These are phyloP conservation scores for Auricularia cornea DNA, from an alignment of 768 basidiomycete species.

Conservation along the genomic window DNA sequence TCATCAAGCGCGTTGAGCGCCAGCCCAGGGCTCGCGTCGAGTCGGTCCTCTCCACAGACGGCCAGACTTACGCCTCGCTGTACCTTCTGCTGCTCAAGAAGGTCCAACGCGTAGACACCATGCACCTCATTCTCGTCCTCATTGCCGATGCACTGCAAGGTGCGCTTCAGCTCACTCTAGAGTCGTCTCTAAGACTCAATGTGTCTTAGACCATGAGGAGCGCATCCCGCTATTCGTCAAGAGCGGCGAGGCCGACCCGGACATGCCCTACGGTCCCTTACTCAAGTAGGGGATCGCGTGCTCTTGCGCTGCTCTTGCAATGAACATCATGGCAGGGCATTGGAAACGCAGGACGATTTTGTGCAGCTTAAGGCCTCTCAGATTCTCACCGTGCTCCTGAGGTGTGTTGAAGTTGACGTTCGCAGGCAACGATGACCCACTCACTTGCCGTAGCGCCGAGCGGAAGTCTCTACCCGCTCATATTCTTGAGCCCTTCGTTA, in stretches of 20 bases:
- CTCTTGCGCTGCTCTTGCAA: neutral
- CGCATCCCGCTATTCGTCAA: slow-evolving; percentile 68
- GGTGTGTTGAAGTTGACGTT: slow-evolving; percentile 34
- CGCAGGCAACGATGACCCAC: slow-evolving; percentile 2
- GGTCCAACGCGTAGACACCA: slow-evolving; percentile 74
- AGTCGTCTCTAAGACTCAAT: neutral
- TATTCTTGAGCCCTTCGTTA: slow-evolving; percentile 54
- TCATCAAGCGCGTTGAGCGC: slow-evolving; percentile 86
- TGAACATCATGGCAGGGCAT: slow-evolving; percentile 38
- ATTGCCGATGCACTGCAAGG: slow-evolving; percentile 85
- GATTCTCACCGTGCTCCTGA: slow-evolving; percentile 78
- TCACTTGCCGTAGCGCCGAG: slow-evolving; percentile 35
- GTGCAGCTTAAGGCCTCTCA: slow-evolving; percentile 86
- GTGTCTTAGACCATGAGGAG: slow-evolving; percentile 68
- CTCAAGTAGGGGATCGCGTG: slow-evolving; percentile 41
- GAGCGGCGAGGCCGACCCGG: slow-evolving; percentile 56
- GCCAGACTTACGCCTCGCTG: slow-evolving; percentile 71
- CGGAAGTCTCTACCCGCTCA: slow-evolving; percentile 38
- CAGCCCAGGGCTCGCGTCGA: slow-evolving; percentile 68
- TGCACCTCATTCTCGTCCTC: slow-evolving; percentile 77
- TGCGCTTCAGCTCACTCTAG: slow-evolving; percentile 30
- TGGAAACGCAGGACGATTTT: slow-evolving; percentile 88
- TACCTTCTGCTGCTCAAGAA: slow-evolving; percentile 87
- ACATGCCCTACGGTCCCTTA: slow-evolving; percentile 74
- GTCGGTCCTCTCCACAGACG: slow-evolving; percentile 73